Conservation (phyloP, 441 rosid species). For the Croton setiger region DNA sequence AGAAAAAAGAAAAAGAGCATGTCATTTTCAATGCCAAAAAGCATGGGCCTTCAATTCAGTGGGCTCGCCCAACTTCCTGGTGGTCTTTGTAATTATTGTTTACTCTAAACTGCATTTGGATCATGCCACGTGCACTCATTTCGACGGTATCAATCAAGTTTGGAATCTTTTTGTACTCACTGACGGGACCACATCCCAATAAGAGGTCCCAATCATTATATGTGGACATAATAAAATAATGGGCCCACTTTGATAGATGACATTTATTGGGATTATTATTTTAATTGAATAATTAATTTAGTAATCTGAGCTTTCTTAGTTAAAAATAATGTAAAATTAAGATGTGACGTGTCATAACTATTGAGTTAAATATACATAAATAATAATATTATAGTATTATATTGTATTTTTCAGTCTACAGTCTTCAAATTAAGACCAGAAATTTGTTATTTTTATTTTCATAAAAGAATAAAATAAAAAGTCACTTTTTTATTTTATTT, state of each 20-base stretch:
- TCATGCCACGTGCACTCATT: constrained; percentile 19
- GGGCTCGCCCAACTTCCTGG: constrained; percentile 14
- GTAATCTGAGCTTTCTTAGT: background rate
- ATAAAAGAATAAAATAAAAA: too few relatives aligned
- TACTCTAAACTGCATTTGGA: background rate
- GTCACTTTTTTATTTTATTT: too few relatives aligned
- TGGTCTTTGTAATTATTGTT: constrained; percentile 28
- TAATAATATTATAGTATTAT: too few relatives aligned
- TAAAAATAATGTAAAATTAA: background rate
- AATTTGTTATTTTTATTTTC: too few relatives aligned
- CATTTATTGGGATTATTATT: background rate
- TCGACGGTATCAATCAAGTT: background rate
- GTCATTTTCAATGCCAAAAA: constrained; percentile 7
- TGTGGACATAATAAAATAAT: constrained; percentile 12
- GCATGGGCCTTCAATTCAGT: constrained; percentile 21
- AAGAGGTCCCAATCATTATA: constrained; percentile 29
- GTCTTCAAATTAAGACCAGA: too few relatives aligned
- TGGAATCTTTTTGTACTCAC: constrained; percentile 33
- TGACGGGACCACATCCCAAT: constrained; percentile 19
- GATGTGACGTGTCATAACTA: too few relatives aligned
- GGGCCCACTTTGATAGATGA: constrained; percentile 21
- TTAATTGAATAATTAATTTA: background rate
- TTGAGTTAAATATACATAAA: too few relatives aligned
- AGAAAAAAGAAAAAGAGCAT: background rate
- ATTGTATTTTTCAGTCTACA: too few relatives aligned